These are phyloP conservation scores for Fraxinus nigra DNA, from an alignment of 305 asterid species.

Conservation along the genomic window DNA sequence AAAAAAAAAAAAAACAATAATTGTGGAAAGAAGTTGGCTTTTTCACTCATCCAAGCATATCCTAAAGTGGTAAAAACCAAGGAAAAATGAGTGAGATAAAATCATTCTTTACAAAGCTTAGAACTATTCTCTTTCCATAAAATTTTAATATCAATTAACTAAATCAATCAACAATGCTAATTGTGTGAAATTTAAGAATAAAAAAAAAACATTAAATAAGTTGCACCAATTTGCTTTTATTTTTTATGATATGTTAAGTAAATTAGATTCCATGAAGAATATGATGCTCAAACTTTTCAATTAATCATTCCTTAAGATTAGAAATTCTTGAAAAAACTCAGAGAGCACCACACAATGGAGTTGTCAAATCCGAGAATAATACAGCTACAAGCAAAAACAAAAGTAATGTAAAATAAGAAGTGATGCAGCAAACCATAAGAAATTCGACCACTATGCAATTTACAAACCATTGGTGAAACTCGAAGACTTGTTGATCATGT, in stretches of 20 bases:
- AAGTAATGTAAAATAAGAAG: neutral
- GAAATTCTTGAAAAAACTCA: neutral
- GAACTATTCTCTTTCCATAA: neutral
- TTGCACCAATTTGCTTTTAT: neutral
- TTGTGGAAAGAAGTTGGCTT: conserved; percentile 16
- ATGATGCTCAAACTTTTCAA: conserved; percentile 30
- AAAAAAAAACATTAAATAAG: neutral
- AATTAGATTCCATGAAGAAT: conserved; percentile 33
- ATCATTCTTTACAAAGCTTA: neutral
- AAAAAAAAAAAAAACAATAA: conserved; percentile 17
- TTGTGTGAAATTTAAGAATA: neutral
- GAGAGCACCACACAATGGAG: conserved; percentile 3
- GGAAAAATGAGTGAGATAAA: neutral
- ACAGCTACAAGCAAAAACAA: conserved; percentile 35
- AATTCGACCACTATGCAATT: neutral
- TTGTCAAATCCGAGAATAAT: conserved; percentile 56
- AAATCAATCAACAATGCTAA: neutral
- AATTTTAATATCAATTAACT: neutral
- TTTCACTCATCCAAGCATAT: neutral
- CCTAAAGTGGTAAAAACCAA: conserved; percentile 21
- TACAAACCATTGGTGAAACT: neutral
- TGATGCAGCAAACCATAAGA: neutral
- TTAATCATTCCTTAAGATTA: conserved; percentile 15
- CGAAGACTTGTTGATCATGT: neutral
- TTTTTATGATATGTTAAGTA: conserved; percentile 13